Evolutionary conservation across 352 stramenopile species (phyloP).

Genomic region (Phytophthora meadii): DNA sequence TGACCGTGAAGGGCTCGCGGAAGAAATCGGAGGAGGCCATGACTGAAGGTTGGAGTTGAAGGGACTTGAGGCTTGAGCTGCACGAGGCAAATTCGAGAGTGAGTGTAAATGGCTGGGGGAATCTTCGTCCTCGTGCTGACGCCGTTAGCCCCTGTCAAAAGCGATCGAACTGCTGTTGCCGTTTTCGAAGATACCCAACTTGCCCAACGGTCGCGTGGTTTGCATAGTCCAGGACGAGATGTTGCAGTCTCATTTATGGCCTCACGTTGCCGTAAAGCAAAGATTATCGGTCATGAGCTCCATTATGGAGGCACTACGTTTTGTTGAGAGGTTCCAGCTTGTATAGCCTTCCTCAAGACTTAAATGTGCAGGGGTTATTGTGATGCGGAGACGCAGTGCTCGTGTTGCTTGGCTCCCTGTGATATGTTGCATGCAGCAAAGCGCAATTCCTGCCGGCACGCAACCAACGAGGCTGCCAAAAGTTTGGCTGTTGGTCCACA

Average conservation of each 20-base stretch:
- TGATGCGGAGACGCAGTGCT: too few relatives aligned
- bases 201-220: slow-evolving; percentile 23
- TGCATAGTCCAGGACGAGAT: slow-evolving; percentile 9
- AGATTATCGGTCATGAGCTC: slow-evolving; percentile 1
- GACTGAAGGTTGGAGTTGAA: slow-evolving; percentile 1
- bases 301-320: too few relatives aligned
- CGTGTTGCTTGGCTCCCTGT: background rate
- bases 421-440: slow-evolving; percentile 10
- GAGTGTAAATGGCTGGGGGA: slow-evolving; percentile 4
- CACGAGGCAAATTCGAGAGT: slow-evolving; percentile 34
- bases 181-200: slow-evolving; percentile 29
- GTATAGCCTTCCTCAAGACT: background rate
- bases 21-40: slow-evolving; percentile 83
- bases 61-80: slow-evolving; percentile 25
- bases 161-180: slow-evolving; percentile 22
- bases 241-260: background rate
- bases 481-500: background rate
- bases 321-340: too few relatives aligned
- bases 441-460: slow-evolving; percentile 11
- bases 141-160: slow-evolving; percentile 23
- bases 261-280: background rate
- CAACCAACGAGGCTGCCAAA: slow-evolving; percentile 2
- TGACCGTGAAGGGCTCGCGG: slow-evolving; percentile 93
- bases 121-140: slow-evolving; percentile 15
- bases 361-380: background rate